A percentile compares a stretch with the other conserved stretches of the same genome.
These are phyloP conservation scores for Spongiforma sp. DNA, from an alignment of 1,284 basidiomycete genomes.

Conservation along the genomic window DNA sequence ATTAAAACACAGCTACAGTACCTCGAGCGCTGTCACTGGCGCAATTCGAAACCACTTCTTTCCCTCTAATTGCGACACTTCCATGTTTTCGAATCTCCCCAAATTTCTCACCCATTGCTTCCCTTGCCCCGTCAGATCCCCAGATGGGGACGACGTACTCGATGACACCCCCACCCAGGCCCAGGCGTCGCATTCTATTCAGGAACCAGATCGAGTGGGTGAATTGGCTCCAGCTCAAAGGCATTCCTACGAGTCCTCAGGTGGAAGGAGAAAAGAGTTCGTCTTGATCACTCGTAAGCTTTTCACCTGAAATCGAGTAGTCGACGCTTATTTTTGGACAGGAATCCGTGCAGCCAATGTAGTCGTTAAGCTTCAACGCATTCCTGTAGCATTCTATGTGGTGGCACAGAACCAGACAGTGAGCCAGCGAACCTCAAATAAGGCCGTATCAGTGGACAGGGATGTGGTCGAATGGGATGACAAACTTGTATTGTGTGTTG, in stretches of 20 bases:
- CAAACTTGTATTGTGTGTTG: constrained; percentile 5
- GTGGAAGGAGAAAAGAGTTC: background rate
- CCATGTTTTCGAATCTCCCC: background rate
- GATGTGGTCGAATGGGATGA: constrained; percentile 7
- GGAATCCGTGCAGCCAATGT: background rate
- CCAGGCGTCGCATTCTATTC: background rate
- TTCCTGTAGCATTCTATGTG: constrained; percentile 8
- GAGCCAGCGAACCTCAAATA: background rate
- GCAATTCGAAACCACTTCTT: too few species aligned
- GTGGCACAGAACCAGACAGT: background rate
- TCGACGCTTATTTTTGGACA: background rate
- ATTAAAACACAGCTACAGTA: too few species aligned
- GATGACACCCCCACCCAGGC: background rate
- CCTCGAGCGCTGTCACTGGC: too few species aligned
- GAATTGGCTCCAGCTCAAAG: background rate
- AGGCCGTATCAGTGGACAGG: background rate
- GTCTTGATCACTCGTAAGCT: constrained; percentile 1
- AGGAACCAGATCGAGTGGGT: background rate
- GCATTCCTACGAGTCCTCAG: background rate
- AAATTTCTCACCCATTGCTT: background rate
- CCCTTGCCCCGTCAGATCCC: background rate
- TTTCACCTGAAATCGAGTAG: background rate
- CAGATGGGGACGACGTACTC: background rate
- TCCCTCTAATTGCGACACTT: too few species aligned
- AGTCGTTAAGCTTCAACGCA: background rate